Base-by-base conservation (phyloP, 75 land plant genomes). In the Gnetum montanum region DNA sequence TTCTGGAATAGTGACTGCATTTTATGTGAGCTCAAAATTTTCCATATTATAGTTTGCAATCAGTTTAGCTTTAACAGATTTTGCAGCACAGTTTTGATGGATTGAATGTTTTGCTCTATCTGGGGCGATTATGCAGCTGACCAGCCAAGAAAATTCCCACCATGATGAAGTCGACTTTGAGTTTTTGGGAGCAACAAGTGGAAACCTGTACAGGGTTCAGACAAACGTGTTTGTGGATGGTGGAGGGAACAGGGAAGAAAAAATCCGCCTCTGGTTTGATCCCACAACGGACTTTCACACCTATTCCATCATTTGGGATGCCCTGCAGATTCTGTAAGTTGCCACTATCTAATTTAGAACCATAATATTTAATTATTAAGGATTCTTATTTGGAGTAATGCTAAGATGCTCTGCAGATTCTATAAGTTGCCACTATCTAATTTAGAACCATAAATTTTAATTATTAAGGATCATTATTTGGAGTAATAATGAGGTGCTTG, bases 131-230 rank as follows among this genome's bases (percentile, higher is more conserved):
- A n/a, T n/a, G 33, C 34, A 50, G 54, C 22, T 50, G 31, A 50
- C 54, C 19, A 50, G 22, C 8, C 30, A 29, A 3, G 54, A 50
- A 10, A 50, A 5, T 22, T 30, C 34, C 6, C 19, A 19, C 8
- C 55, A 53, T 19, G 72, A 69, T 40, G 72, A 69, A 49, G 18
- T 69, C 22, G 72, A 69, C 48, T 56, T 68, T 46, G 72, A 69
- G 8, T 69, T 69, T 19, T 46, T 70, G 1, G 73, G 74, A 29
- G 33, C 15, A 19, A 43, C 8, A 60, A n/a, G 54, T 31, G 73
- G 74, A 30, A 47, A 59, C 24, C 45, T 34, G 1, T 70, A 70
- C 22, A 29, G 49, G 8, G 34, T 70, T 3, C 73, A 70, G 44
- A 70, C 73, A 15, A 70, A 70, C 20, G 33, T 70, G 6, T 70